Evolutionary conservation across 768 basidiomycete species (phyloP), one percentile per base, ranked within the genome.

Genomic region (Trametes cingulata): DNA sequence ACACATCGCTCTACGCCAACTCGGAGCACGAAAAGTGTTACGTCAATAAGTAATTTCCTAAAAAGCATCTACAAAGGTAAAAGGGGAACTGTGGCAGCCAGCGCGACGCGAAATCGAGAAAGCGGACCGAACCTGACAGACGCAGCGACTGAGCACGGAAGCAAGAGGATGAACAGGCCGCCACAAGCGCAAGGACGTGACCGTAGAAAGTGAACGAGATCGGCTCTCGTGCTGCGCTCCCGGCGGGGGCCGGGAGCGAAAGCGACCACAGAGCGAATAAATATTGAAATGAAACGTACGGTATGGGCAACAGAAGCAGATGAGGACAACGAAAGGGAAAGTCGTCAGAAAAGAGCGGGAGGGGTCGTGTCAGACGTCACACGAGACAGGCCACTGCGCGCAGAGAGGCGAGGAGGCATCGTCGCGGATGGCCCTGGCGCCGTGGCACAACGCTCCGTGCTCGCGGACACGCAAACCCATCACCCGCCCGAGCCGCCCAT

Each of bases 331-430:
- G 29, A 25, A 10, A 37, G 40, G 41, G 56, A 46, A 52, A 46
- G 50, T 54, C 52, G 59, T 54, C 45, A 55, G 12, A 33, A 53
- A 57, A 37, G 51, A 52, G 51, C 50, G 49, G 61, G 56, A 51
- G 43, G 37, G 56, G 60, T 55, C 53, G 47, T 51, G 48, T 33
- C 29, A 35, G 47, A 50, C 52, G 52, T 61, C 42, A 49, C 25
- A 22, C 52, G 46, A 51, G 42, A 58, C 41, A 33, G 33, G 52
- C 39, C 40, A 19, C 40, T 42, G 40, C 22, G 41, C 27, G 52
- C 52, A 29, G 12, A 17, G 47, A 35, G 12, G 17, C 29, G 17
- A 40, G 52, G 8, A 17, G 25, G 40, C 17, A 13, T 27, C 20
- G 12, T 13, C 19, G 43, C 43, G 13, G 20, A n/a, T 24, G 17